Percentiles rank a stretch among this genome's conserved stretches.
phyloP scores from a whole-genome alignment of 1,139 yeast species.

The Schizosaccharomyces versatilis region DNA sequence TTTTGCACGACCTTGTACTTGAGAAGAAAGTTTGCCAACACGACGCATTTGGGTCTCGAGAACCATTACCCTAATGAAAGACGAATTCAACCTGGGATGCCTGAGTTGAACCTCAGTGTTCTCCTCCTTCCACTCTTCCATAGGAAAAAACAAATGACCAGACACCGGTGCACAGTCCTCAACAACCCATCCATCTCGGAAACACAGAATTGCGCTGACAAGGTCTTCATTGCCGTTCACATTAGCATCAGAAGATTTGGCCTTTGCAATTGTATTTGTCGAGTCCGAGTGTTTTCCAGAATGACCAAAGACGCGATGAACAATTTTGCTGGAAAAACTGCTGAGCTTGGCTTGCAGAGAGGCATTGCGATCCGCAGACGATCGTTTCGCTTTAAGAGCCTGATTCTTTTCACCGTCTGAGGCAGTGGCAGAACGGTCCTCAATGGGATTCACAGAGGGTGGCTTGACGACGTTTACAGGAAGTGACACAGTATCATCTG shows the following conservation, averaged over 20 bases:
- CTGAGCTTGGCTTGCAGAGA: background rate
- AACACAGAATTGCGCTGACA: background rate
- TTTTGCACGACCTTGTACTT: background rate
- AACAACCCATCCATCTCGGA: background rate
- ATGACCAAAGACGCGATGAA: background rate
- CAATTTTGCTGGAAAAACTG: background rate
- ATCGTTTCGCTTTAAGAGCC: too few relatives aligned
- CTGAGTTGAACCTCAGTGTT: background rate
- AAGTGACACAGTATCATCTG: too few relatives aligned
- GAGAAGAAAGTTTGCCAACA: background rate
- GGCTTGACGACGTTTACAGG: too few relatives aligned
- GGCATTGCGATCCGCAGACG: background rate
- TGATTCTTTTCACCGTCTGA: too few relatives aligned
- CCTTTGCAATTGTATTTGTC: background rate
- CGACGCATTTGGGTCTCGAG: constrained; percentile 1
- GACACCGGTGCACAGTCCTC: background rate
- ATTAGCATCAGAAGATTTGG: background rate
- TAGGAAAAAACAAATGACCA: background rate
- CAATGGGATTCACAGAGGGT: too few relatives aligned
- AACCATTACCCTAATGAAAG: background rate
- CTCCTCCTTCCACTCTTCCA: background rate
- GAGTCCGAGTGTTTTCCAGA: background rate
- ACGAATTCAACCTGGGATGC: background rate
- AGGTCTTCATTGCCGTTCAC: background rate
- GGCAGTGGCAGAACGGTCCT: too few relatives aligned